phyloP scores from a whole-genome alignment of 2,329 filamentous ascomycete species.

The Cladobotryum protrusum region DNA sequence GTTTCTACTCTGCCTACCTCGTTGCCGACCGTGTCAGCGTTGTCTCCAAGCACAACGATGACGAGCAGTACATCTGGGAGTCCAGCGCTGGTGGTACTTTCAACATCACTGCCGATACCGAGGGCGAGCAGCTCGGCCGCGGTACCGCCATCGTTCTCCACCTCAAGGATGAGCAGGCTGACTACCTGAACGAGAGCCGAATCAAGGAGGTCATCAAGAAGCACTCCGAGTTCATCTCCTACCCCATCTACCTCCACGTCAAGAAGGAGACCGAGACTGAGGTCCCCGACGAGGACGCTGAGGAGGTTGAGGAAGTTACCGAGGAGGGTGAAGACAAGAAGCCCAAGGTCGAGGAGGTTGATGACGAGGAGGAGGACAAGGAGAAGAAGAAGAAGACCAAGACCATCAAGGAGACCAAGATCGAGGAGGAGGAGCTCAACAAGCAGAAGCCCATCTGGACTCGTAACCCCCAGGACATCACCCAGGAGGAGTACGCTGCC shows the following conservation, averaged over 20 bases:
- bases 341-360: conserved; percentile 89
- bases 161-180: conserved; percentile 97
- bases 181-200: conserved; percentile 98
- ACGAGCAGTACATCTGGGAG: conserved; percentile 99
- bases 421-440: conserved; percentile 99
- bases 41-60: conserved; percentile 98
- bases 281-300: conserved; percentile 91
- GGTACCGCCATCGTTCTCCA: conserved; percentile 98
- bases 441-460: conserved; percentile 99
- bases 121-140: conserved; percentile 84
- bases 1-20: conserved; percentile 99
- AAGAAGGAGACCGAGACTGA: conserved; percentile 99
- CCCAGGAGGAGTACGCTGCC: conserved; percentile 89
- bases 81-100: conserved; percentile 96
- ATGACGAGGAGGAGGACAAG: conserved; percentile 76
- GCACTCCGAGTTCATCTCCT: conserved; percentile 99
- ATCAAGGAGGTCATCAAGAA: conserved; percentile 99
- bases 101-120: conserved; percentile 83
- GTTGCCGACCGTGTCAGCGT: conserved; percentile 95
- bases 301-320: conserved; percentile 55
- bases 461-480: conserved; percentile 93
- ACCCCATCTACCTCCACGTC: conserved; percentile 99
- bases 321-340: conserved; percentile 87
- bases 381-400: conserved; percentile 98
- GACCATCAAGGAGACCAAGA: conserved; percentile 97